These are phyloP conservation scores for Colletotrichum sidae DNA, from an alignment of 2,329 filamentous ascomycete genomes.

Conservation along the genomic window DNA sequence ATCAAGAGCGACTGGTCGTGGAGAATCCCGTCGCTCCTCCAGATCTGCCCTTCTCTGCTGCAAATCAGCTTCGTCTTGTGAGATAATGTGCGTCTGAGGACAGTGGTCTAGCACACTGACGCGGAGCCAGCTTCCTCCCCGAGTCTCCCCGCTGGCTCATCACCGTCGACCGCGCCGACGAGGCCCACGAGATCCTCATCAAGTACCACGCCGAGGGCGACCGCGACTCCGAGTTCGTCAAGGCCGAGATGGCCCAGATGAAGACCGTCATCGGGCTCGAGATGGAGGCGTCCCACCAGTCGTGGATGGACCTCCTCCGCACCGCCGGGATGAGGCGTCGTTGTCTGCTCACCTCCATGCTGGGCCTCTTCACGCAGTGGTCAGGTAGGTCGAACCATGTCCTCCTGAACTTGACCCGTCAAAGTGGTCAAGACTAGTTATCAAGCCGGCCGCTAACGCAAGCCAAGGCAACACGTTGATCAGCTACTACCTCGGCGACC, in stretches of 20 bases:
- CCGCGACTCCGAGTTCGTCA: slow-evolving; percentile 61
- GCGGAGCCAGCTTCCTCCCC: slow-evolving; percentile 40
- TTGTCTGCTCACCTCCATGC: slow-evolving; percentile 58
- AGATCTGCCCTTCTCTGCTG: slow-evolving; percentile 56
- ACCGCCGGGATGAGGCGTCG: slow-evolving; percentile 63
- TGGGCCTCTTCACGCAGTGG: slow-evolving; percentile 67
- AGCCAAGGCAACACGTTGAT: slow-evolving; percentile 61
- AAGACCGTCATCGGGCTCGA: slow-evolving; percentile 66
- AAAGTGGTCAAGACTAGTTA: too few relatives aligned
- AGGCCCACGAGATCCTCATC: slow-evolving; percentile 46
- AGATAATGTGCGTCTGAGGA: slow-evolving; percentile 40
- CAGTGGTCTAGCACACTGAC: not conserved
- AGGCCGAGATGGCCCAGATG: slow-evolving; percentile 71
- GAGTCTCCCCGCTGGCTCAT: slow-evolving; percentile 51
- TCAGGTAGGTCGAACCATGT: too few relatives aligned
- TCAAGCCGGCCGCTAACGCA: too few relatives aligned
- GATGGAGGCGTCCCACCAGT: slow-evolving; percentile 62
- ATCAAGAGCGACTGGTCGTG: slow-evolving; percentile 54
- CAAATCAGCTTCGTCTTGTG: slow-evolving; percentile 54
- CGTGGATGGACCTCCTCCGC: slow-evolving; percentile 64
- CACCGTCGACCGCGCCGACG: slow-evolving; percentile 45
- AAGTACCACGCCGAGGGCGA: slow-evolving; percentile 66
- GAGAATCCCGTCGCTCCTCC: slow-evolving; percentile 60
- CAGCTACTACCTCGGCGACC: slow-evolving; percentile 59
- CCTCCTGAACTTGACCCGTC: too few relatives aligned